Percentiles rank a stretch among this genome's conserved stretches.
phyloP scores from a whole-genome alignment of 139 green algal genomes.

The Haematococcus lacustris region DNA sequence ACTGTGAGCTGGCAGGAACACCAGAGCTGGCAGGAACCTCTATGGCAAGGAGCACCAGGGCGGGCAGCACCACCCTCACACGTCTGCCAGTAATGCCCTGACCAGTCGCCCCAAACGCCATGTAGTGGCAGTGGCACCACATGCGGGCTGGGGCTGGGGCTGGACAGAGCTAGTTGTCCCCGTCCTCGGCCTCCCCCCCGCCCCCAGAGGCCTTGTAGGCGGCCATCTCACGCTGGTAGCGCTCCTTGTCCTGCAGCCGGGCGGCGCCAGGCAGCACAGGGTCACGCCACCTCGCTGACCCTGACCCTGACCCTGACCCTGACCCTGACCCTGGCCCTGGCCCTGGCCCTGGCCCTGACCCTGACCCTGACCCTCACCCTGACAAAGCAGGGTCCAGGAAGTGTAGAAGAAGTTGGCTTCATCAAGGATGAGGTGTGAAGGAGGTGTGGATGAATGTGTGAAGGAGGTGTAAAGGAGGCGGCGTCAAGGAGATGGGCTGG shows the following conservation, averaged over 20 bases:
- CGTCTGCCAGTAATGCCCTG: no score
- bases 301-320: not conserved
- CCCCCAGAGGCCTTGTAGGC: conserved; percentile 43
- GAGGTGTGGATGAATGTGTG: not conserved
- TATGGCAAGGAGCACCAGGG: no score
- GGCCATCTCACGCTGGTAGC: conserved; percentile 56
- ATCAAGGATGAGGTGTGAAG: no score
- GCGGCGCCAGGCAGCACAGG: no score
- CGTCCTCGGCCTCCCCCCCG: conserved; percentile 1
- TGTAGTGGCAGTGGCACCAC: no score
- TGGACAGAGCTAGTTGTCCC: not conserved
- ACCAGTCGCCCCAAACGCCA: no score
- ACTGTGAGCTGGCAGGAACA: no score
- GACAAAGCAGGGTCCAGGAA: not conserved
- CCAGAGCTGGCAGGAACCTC: no score
- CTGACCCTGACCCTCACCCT: not conserved
- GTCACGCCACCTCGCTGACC: not conserved
- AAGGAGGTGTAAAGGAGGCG: no score
- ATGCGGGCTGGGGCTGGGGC: no score
- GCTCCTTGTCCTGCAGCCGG: conserved; percentile 34
- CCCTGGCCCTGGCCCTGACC: not conserved
- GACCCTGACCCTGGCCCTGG: not conserved
- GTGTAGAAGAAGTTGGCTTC: not conserved
- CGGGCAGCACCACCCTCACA: no score
- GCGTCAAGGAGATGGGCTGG: not conserved